Conservation (phyloP, 192 early-diverging fungal species). For the Backusella sp. region DNA sequence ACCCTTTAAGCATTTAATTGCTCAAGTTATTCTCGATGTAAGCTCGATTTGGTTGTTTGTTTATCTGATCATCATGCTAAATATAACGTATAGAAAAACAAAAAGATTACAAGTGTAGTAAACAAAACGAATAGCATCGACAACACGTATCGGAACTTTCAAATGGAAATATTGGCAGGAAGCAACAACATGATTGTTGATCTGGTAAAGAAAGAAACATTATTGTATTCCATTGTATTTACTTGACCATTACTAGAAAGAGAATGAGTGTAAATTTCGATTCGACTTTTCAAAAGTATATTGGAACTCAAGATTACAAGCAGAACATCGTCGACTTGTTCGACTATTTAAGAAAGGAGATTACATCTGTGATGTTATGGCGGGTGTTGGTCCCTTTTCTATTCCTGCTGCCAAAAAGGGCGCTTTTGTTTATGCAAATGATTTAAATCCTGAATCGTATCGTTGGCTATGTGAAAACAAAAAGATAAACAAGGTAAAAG, state of each 20-base stretch:
- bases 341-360: slow-evolving; percentile 66
- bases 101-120: slow-evolving; percentile 84
- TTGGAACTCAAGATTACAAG: slow-evolving; percentile 98
- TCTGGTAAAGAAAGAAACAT: slow-evolving; percentile 53
- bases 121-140: slow-evolving; percentile 97
- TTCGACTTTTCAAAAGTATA: slow-evolving; percentile 98
- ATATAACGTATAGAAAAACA: slow-evolving; percentile 68
- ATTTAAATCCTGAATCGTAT: slow-evolving; percentile 92
- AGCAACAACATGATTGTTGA: slow-evolving; percentile 83
- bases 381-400: slow-evolving; percentile 97
- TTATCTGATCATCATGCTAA: background rate
- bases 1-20: slow-evolving; percentile 90
- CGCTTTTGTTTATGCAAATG: slow-evolving; percentile 92
- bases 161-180: slow-evolving; percentile 96
- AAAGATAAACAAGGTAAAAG: slow-evolving; percentile 76
- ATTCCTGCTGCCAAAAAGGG: slow-evolving; percentile 86
- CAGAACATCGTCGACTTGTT: slow-evolving; percentile 93
- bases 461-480: slow-evolving; percentile 81
- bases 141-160: slow-evolving; percentile 92
- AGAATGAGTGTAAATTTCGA: slow-evolving; percentile 86
- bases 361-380: slow-evolving; percentile 92
- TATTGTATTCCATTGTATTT: background rate
- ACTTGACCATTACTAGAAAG: slow-evolving; percentile 52
- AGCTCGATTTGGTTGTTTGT: slow-evolving; percentile 17
- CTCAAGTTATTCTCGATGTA: slow-evolving; percentile 93